Evolutionary conservation across 2,329 filamentous ascomycete genomes (phyloP).

Genomic region (Ophiostoma sp.): DNA sequence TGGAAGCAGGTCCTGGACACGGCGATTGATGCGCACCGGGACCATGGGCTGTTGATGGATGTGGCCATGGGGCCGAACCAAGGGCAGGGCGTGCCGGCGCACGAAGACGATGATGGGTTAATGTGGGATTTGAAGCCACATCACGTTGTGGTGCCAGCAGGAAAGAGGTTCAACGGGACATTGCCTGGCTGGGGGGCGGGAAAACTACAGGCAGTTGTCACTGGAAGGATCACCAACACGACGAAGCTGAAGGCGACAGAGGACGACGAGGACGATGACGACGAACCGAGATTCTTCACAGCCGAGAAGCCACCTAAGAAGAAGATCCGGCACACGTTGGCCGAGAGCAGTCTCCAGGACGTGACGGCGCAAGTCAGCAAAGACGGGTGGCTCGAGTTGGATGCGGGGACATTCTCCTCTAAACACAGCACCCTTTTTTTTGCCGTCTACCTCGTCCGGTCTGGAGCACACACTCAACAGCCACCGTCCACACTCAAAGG

Average conservation of each 20-base stretch:
- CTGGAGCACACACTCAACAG: background rate
- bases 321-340: background rate
- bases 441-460: conserved; percentile 1
- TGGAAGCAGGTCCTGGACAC: conserved; percentile 4
- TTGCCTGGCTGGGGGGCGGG: background rate
- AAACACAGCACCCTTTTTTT: background rate
- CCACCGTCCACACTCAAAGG: background rate
- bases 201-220: background rate
- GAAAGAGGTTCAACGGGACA: background rate
- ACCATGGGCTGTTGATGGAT: background rate
- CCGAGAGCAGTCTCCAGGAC: background rate
- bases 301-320: background rate
- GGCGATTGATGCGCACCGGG: background rate
- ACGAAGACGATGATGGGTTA: background rate
- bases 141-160: background rate
- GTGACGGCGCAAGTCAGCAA: background rate
- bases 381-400: background rate
- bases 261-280: background rate
- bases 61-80: conserved; percentile 14
- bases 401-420: background rate
- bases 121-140: conserved; percentile 4
- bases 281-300: background rate
- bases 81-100: conserved; percentile 1
- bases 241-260: background rate
- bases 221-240: background rate